Conservation (phyloP, 2,329 filamentous ascomycete genomes). For the Aspergillus sp. region DNA sequence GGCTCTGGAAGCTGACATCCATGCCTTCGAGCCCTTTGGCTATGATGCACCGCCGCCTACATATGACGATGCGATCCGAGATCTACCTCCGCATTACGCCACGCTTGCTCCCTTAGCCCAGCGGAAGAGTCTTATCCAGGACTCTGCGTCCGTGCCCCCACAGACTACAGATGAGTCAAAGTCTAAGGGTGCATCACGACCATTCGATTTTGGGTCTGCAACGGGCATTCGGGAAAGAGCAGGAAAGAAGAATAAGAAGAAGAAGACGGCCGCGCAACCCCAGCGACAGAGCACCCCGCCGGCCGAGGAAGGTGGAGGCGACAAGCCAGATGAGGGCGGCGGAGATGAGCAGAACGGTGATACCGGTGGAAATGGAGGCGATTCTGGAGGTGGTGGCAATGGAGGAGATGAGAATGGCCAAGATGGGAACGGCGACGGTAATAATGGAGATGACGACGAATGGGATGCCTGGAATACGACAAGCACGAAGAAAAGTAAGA, state of each 20-base stretch:
- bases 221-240: conserved; percentile 34
- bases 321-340: conserved; percentile 16
- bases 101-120: conserved; percentile 30
- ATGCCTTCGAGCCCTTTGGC: conserved; percentile 16
- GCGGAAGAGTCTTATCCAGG: conserved; percentile 17
- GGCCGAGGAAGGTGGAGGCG: conserved; percentile 24
- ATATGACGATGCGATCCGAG: conserved; percentile 35
- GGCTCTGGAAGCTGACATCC: conserved; percentile 17
- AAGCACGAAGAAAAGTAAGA: conserved; percentile 36
- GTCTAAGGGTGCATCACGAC: conserved; percentile 8
- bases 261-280: conserved; percentile 18
- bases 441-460: conserved; percentile 38
- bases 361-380: conserved; percentile 43
- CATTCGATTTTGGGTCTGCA: conserved; percentile 28
- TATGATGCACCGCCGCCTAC: conserved; percentile 33
- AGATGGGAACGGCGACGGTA: conserved; percentile 33
- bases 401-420: conserved; percentile 38
- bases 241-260: conserved; percentile 38
- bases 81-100: conserved; percentile 39
- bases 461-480: conserved; percentile 44
- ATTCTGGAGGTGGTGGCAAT: conserved; percentile 34
- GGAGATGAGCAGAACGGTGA: conserved; percentile 24
- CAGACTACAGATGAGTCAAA: conserved; percentile 9
- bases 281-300: conserved; percentile 18
- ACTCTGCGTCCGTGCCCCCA: conserved; percentile 15